phyloP scores from a whole-genome alignment of 352 stramenopile genomes.

The Phytophthora boehmeriae region DNA sequence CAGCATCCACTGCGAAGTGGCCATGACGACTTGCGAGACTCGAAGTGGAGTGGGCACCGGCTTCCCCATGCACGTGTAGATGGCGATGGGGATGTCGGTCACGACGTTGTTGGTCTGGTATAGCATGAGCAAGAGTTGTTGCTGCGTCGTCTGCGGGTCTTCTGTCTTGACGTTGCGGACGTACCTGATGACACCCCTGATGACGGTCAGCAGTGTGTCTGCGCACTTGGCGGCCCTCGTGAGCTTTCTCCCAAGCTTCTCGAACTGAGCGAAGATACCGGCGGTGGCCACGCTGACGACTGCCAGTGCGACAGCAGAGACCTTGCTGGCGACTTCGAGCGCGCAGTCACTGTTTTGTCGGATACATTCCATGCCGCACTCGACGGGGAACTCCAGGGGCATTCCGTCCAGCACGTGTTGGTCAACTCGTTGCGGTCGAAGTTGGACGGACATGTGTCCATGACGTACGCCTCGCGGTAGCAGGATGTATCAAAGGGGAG shows the following conservation, averaged over 20 bases:
- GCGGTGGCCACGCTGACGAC: slow-evolving; percentile 44
- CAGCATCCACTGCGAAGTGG: slow-evolving; percentile 30
- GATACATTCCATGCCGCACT: slow-evolving; percentile 61
- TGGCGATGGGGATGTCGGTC: slow-evolving; percentile 36
- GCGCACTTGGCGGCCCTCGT: slow-evolving; percentile 31
- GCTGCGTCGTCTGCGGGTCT: slow-evolving; percentile 27
- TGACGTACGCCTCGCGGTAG: slow-evolving; percentile 41
- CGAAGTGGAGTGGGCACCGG: slow-evolving; percentile 22
- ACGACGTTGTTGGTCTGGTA: slow-evolving; percentile 36
- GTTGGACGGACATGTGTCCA: slow-evolving; percentile 40
- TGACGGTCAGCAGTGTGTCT: slow-evolving; percentile 33
- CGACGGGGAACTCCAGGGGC: slow-evolving; percentile 59
- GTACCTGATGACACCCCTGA: slow-evolving; percentile 37
- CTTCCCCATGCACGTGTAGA: slow-evolving; percentile 34
- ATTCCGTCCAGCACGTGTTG: slow-evolving; percentile 64
- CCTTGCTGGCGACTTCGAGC: slow-evolving; percentile 49
- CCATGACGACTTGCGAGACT: slow-evolving; percentile 21
- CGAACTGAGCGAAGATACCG: slow-evolving; percentile 45
- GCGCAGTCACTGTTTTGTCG: slow-evolving; percentile 50
- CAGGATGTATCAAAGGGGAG: slow-evolving; percentile 27
- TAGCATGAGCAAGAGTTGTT: slow-evolving; percentile 23
- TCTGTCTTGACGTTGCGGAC: slow-evolving; percentile 30
- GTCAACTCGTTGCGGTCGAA: slow-evolving; percentile 54
- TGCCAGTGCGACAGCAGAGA: slow-evolving; percentile 42
- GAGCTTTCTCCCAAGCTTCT: slow-evolving; percentile 28